Conservation (phyloP, 768 basidiomycete species). For the Amyloporia xantha region DNA sequence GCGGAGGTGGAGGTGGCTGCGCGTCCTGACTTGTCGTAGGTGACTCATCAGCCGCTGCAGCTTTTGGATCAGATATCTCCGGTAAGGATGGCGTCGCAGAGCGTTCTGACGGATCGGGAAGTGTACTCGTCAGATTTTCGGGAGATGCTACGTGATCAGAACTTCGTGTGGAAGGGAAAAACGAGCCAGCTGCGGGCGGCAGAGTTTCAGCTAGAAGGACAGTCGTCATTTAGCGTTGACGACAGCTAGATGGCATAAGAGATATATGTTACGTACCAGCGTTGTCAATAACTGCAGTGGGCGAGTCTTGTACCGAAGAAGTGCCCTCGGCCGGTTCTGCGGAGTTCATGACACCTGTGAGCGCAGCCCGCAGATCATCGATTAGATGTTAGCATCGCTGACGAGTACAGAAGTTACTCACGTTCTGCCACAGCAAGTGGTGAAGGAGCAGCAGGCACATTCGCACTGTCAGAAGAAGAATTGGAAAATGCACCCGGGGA, state of each 20-base stretch:
- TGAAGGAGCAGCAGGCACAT: neutral
- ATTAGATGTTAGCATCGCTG: neutral
- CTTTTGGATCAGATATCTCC: neutral
- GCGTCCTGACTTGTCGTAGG: slow-evolving; percentile 3
- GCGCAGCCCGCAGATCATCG: neutral
- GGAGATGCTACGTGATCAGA: neutral
- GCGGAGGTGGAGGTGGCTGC: slow-evolving; percentile 4
- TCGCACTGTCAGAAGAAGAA: neutral
- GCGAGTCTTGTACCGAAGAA: no score
- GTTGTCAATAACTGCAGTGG: no score
- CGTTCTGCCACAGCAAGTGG: neutral
- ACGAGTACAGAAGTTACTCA: neutral
- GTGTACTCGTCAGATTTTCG: neutral
- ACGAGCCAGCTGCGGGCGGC: neutral
- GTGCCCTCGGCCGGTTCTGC: no score
- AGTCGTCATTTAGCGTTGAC: neutral
- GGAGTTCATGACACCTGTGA: no score
- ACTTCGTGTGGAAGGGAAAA: neutral
- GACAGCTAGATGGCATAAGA: neutral
- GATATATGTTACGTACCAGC: neutral
- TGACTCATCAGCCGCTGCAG: neutral
- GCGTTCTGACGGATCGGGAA: neutral
- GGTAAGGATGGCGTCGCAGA: neutral
- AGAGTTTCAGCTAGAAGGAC: neutral
- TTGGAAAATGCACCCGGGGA: neutral